Evolutionary conservation across 768 basidiomycete species (phyloP), one percentile per base, ranked within the genome.

Genomic region (Boletus fagicola): DNA sequence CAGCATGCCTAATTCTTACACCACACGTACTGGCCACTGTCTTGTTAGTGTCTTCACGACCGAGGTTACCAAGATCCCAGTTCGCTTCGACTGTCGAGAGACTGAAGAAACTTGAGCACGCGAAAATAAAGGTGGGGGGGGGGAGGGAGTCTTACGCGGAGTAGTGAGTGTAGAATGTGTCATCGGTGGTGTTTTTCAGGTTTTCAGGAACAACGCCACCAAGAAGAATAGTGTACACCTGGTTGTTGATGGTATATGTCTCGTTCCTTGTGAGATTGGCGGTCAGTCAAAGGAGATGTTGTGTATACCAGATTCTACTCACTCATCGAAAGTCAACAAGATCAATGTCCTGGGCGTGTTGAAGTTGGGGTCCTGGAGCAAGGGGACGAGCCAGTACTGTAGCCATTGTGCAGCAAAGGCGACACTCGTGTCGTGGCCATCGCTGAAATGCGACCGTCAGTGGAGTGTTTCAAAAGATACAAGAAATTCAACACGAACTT

Each of bases 241-340:
- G 72, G 69, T 85, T 85, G 64, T 78, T 78, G 36, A 70, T 59
- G 8, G 65, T 54, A 44, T 69, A 66, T 0, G 66, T 66, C 20
- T 66, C 73, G 33, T 60, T 68, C 50, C 67, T 68, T 40, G 51
- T 16, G n/a, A 49, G 6, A 43, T 42, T 15, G 9, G 1, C n/a
- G 18, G 36, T 56, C n/a, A 39, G 33, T 62, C 43, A 6, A 20
- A 39, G 13, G 35, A 24, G 40, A 33, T 15, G 13, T 22, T 42
- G 13, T 13, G 24, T 12, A 35, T 39, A 15, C 22, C 38, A 20
- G 26, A 49, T 15, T 59, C 59, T 54, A 75, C 78, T 57, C 71
- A 82, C 68, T 86, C 83, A 53, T 87, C 85, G 53, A 85, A 86
- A 0, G 83, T 86, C 46, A 86, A 64, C 5, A 86, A 60, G 60